These are phyloP conservation scores for Cercophora sp. DNA, from an alignment of 495 filamentous ascomycete species.

Conservation along the genomic window DNA sequence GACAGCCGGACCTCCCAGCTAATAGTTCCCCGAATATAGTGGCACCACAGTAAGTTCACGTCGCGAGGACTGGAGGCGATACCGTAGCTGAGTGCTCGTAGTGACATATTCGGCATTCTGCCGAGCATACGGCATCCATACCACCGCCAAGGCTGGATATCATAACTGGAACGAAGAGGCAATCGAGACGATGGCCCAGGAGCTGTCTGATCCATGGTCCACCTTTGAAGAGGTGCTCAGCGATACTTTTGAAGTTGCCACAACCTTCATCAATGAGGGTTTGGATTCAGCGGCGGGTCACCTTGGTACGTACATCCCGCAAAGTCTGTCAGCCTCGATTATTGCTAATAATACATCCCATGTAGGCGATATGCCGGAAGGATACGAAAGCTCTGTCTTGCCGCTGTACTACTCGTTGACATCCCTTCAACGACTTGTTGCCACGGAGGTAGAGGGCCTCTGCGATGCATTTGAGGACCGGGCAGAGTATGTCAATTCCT, in stretches of 20 bases:
- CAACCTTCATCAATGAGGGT: not conserved
- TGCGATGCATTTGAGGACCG: conserved; percentile 7
- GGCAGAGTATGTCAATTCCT: conserved; percentile 1
- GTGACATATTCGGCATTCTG: conserved; percentile 34
- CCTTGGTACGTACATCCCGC: not conserved
- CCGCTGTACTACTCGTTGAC: not conserved
- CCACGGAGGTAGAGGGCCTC: conserved; percentile 5
- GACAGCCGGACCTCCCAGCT: not conserved
- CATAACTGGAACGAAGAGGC: conserved; percentile 40
- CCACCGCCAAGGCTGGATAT: conserved; percentile 12
- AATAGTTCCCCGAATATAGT: not conserved
- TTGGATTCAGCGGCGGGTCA: not conserved
- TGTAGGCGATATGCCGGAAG: not conserved
- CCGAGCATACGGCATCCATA: conserved; percentile 28
- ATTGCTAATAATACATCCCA: not conserved
- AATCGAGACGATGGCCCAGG: conserved; percentile 28
- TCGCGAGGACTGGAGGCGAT: not conserved
- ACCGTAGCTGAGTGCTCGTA: conserved; percentile 1
- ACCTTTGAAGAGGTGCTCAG: conserved; percentile 7
- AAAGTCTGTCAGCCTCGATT: not conserved
- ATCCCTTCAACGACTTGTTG: conserved; percentile 6
- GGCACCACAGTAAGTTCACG: conserved; percentile 14
- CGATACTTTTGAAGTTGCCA: not conserved
- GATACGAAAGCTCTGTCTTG: not conserved
- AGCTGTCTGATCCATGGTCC: conserved; percentile 27